A percentile compares a stretch with the other conserved stretches of the same genome.
Conservation (phyloP, 768 basidiomycete species). For the Cystobasidiopsis lactophilus region DNA sequence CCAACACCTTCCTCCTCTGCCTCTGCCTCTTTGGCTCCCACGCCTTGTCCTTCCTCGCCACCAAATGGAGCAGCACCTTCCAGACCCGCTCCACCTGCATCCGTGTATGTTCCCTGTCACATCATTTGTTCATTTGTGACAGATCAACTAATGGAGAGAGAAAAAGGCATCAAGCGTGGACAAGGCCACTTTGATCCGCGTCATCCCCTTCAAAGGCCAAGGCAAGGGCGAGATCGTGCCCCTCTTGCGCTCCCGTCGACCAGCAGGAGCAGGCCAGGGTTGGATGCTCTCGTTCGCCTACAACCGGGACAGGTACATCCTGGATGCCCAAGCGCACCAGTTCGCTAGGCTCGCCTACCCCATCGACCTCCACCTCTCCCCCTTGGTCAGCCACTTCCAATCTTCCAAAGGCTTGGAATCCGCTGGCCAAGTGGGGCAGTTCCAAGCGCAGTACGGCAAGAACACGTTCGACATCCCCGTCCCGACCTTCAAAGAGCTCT, state of each 20-base stretch:
- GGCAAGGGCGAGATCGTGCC: constrained; percentile 77
- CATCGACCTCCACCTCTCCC: constrained; percentile 42
- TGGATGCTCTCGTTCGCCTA: constrained; percentile 57
- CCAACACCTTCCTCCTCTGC: constrained; percentile 61
- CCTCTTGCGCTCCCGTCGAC: background rate
- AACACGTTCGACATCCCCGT: constrained; percentile 97
- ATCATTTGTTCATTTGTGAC: constrained; percentile 11
- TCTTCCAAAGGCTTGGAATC: constrained; percentile 38
- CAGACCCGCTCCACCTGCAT: constrained; percentile 58
- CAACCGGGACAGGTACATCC: constrained; percentile 77
- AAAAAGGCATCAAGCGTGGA: constrained; percentile 37
- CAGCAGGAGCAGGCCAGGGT: background rate
- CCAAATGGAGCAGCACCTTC: constrained; percentile 65
- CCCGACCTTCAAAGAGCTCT: constrained; percentile 75
- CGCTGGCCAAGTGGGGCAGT: constrained; percentile 30
- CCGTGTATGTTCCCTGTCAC: constrained; percentile 31
- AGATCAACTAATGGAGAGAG: background rate
- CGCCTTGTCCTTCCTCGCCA: constrained; percentile 75
- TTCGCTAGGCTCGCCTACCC: constrained; percentile 79
- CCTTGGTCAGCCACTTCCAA: constrained; percentile 29
- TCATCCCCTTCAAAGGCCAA: constrained; percentile 56
- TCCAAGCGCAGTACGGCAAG: constrained; percentile 53
- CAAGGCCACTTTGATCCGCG: constrained; percentile 57
- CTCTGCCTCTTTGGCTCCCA: constrained; percentile 65
- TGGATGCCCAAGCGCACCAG: constrained; percentile 34